Conservation (phyloP, 2,329 filamentous ascomycete genomes). For the Ramularia collo-cygni region DNA sequence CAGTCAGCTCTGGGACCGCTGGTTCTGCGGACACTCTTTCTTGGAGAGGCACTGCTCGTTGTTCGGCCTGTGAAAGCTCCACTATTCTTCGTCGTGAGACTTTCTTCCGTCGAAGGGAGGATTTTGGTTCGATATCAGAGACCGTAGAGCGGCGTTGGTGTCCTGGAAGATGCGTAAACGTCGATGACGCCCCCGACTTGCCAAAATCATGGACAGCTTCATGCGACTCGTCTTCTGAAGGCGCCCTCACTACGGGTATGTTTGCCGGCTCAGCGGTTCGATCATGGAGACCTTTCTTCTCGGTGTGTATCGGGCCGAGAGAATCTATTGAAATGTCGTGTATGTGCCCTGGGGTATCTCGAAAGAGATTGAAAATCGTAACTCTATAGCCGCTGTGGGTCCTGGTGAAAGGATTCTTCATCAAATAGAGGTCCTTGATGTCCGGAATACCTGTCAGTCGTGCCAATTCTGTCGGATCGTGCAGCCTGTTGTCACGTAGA, state of each 20-base stretch:
- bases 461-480: slow-evolving; percentile 86
- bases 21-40: slow-evolving; percentile 10
- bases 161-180: slow-evolving; percentile 7
- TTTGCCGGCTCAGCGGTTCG: slow-evolving; percentile 68
- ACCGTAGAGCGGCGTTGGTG: slow-evolving; percentile 22
- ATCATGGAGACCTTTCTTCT: slow-evolving; percentile 78
- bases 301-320: slow-evolving; percentile 71
- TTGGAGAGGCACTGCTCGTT: slow-evolving; percentile 20
- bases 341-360: slow-evolving; percentile 78
- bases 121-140: slow-evolving; percentile 25
- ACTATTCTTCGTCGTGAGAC: slow-evolving; percentile 51
- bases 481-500: slow-evolving; percentile 79
- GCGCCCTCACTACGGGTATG: slow-evolving; percentile 70
- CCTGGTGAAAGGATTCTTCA: slow-evolving; percentile 84
- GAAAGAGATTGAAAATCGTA: slow-evolving; percentile 93
- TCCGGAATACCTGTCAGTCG: slow-evolving; percentile 85
- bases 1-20: slow-evolving; percentile 21
- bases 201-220: slow-evolving; percentile 8
- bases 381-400: slow-evolving; percentile 80
- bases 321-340: slow-evolving; percentile 89
- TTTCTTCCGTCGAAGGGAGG: slow-evolving; percentile 49
- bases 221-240: slow-evolving; percentile 49
- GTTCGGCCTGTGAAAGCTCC: slow-evolving; percentile 46
- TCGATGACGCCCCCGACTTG: slow-evolving; percentile 9
- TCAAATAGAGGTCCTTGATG: slow-evolving; percentile 85